Evolutionary conservation across 2,329 filamentous ascomycete species (phyloP).

Genomic region (Sordariomycetes sp.): DNA sequence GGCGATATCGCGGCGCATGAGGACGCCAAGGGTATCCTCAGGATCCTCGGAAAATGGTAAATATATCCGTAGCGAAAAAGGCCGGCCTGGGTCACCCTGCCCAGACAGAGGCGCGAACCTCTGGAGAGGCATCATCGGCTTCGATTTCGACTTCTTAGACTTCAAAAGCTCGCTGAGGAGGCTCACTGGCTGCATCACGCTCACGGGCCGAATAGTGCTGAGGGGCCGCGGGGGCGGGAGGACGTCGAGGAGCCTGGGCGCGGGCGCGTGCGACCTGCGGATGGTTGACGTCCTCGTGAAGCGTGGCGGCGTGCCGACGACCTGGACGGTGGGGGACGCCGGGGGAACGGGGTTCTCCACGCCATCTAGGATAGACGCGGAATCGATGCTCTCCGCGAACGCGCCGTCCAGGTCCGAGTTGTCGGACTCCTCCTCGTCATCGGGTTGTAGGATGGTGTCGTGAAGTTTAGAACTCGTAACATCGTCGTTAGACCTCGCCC

Average conservation of each 20-base stretch:
- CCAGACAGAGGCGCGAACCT: constrained; percentile 67
- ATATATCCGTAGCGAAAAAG: constrained; percentile 68
- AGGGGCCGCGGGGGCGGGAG: constrained; percentile 62
- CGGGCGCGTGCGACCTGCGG: constrained; percentile 46
- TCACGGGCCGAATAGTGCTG: constrained; percentile 52
- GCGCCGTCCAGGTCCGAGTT: constrained; percentile 51
- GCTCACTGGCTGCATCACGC: constrained; percentile 59
- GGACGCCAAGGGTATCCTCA: constrained; percentile 57
- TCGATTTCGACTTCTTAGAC: constrained; percentile 58
- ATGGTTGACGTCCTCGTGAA: constrained; percentile 53
- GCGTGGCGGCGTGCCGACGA: constrained; percentile 54
- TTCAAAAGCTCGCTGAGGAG: constrained; percentile 62
- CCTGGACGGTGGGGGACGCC: constrained; percentile 42
- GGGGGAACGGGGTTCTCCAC: constrained; percentile 45
- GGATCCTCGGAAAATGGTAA: constrained; percentile 58
- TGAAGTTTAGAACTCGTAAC: constrained; percentile 29
- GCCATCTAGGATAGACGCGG: constrained; percentile 58
- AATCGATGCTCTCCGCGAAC: constrained; percentile 59
- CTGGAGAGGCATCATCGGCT: constrained; percentile 62
- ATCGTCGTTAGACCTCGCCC: constrained; percentile 27
- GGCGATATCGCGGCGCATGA: constrained; percentile 59
- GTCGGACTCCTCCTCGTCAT: constrained; percentile 49
- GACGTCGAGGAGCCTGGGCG: constrained; percentile 49
- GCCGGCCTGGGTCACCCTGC: constrained; percentile 62
- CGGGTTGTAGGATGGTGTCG: constrained; percentile 41